These are phyloP conservation scores for Pestalotiopsis sp. DNA, from an alignment of 2,329 filamentous ascomycete species.

Conservation along the genomic window DNA sequence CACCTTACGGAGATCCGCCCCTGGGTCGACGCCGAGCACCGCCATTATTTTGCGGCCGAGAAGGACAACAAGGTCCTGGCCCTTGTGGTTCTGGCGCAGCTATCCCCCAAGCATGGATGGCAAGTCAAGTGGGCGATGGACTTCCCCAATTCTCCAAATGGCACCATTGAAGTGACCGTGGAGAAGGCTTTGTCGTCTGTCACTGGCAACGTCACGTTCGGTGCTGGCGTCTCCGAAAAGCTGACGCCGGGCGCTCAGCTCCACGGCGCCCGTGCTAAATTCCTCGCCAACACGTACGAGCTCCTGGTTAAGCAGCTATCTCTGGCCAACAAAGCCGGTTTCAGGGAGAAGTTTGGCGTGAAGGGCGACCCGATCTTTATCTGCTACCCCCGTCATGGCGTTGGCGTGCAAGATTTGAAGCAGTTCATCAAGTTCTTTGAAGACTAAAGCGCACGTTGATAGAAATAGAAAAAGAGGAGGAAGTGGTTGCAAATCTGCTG, in stretches of 20 bases:
- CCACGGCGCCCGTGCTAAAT: conserved; percentile 77
- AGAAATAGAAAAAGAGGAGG: background rate
- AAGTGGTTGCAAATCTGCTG: background rate
- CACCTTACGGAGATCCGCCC: conserved; percentile 89
- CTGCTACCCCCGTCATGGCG: conserved; percentile 83
- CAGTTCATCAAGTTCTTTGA: conserved; percentile 93
- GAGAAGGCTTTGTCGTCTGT: conserved; percentile 55
- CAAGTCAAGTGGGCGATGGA: conserved; percentile 97
- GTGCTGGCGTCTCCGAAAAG: conserved; percentile 75
- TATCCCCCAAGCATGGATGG: conserved; percentile 82
- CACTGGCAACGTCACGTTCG: conserved; percentile 75
- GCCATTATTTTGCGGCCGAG: conserved; percentile 82
- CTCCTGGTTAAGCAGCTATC: conserved; percentile 78
- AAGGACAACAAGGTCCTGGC: conserved; percentile 72
- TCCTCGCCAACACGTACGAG: conserved; percentile 81
- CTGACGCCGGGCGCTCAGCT: conserved; percentile 82
- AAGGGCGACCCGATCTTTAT: conserved; percentile 85
- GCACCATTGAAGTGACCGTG: conserved; percentile 84
- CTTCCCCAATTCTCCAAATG: conserved; percentile 84
- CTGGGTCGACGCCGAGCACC: conserved; percentile 82
- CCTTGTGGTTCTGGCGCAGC: conserved; percentile 81
- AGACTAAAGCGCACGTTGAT: conserved; percentile 43
- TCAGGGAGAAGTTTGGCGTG: conserved; percentile 88
- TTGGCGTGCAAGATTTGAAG: conserved; percentile 79
- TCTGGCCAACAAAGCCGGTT: conserved; percentile 83